phyloP scores from a whole-genome alignment of 768 basidiomycete species.

The Paxillus ammoniavirescens region DNA sequence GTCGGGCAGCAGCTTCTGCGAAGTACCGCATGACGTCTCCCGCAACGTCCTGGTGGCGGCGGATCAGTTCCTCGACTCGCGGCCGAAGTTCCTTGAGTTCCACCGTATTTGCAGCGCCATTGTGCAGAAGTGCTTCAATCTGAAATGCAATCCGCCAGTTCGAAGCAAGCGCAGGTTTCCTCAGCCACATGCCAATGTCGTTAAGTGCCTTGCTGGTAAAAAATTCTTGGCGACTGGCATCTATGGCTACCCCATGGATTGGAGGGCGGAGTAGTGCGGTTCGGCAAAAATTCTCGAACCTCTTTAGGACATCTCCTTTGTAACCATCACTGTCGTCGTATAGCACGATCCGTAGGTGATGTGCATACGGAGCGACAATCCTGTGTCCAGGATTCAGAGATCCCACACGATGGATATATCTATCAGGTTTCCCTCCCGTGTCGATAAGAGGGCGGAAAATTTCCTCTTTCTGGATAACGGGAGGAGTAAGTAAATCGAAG shows the following conservation, averaged over 20 bases:
- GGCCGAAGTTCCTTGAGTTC: conserved; percentile 51
- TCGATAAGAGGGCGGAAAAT: conserved; percentile 53
- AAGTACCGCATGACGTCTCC: conserved; percentile 56
- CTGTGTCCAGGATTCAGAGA: conserved; percentile 58
- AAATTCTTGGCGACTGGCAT: conserved; percentile 48
- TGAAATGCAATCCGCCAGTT: conserved; percentile 74
- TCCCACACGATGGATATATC: conserved; percentile 57
- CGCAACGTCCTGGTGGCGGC: conserved; percentile 33
- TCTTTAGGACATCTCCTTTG: conserved; percentile 35
- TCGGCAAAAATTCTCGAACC: conserved; percentile 54
- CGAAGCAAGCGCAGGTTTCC: conserved; percentile 35
- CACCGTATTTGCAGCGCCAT: conserved; percentile 57
- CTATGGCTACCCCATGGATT: conserved; percentile 39
- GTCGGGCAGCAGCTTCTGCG: conserved; percentile 44
- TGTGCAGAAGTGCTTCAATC: conserved; percentile 65
- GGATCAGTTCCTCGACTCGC: conserved; percentile 42
- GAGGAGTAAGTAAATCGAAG: conserved; percentile 66
- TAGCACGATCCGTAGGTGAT: conserved; percentile 65
- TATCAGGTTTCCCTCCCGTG: conserved; percentile 25
- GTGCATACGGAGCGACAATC: conserved; percentile 64
- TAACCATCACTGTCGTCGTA: conserved; percentile 43
- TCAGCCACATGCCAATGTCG: conserved; percentile 43
- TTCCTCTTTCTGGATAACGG: conserved; percentile 57
- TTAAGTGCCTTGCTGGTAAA: conserved; percentile 50
- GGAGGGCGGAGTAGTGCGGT: conserved; percentile 44